Evolutionary conservation across 2,329 filamentous ascomycete genomes (phyloP).

Genomic region (Thelonectria olida): DNA sequence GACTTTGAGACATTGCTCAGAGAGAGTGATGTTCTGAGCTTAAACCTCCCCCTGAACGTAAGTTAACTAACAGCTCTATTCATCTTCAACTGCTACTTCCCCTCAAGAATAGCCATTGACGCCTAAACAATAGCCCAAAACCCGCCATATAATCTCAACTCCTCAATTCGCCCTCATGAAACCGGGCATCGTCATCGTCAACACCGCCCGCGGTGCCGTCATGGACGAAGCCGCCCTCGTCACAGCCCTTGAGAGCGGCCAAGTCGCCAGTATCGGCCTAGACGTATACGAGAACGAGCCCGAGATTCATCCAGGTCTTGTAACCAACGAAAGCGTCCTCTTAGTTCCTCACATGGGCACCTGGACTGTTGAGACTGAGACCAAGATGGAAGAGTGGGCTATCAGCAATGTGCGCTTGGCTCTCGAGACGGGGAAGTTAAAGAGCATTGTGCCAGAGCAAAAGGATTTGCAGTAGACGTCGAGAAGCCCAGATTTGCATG

Average conservation of each 20-base stretch:
- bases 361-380: conserved; percentile 73
- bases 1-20: conserved; percentile 76
- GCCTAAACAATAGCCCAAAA: conserved; percentile 57
- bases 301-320: conserved; percentile 74
- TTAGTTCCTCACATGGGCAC: conserved; percentile 89
- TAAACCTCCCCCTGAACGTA: conserved; percentile 85
- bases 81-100: neutral
- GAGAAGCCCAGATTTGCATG: neutral
- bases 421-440: conserved; percentile 68
- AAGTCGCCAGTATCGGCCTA: conserved; percentile 76
- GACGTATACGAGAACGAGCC: conserved; percentile 90
- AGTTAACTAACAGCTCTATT: conserved; percentile 44
- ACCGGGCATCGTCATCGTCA: conserved; percentile 77
- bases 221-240: conserved; percentile 86
- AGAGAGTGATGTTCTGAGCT: conserved; percentile 78
- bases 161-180: conserved; percentile 82
- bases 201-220: conserved; percentile 84
- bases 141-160: conserved; percentile 78
- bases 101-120: neutral
- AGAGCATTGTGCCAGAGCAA: conserved; percentile 79
- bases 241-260: conserved; percentile 73
- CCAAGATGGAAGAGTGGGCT: conserved; percentile 78
- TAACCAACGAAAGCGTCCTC: conserved; percentile 76
- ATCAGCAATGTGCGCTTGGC: conserved; percentile 75
- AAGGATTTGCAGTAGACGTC: conserved; percentile 36